These are phyloP conservation scores for Penicillium sp. DNA, from an alignment of 2,329 filamentous ascomycete genomes.

Conservation along the genomic window DNA sequence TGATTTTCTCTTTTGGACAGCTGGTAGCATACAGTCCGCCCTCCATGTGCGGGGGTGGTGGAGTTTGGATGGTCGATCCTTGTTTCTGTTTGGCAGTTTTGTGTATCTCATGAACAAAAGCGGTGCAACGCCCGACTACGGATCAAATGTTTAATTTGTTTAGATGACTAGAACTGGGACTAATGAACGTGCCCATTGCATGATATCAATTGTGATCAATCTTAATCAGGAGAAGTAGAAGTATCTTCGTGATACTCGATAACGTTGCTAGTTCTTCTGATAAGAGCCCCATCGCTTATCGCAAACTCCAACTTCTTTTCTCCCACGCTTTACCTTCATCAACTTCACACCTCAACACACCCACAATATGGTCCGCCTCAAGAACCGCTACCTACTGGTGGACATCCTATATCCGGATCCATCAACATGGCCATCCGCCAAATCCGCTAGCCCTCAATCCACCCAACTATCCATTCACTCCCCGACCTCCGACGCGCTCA, in stretches of 20 bases:
- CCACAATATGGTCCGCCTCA: slow-evolving; percentile 82
- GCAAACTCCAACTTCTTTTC: slow-evolving; percentile 8
- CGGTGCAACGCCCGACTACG: slow-evolving; percentile 22
- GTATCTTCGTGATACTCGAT: no score
- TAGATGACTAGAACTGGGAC: slow-evolving; percentile 28
- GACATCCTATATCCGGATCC: slow-evolving; percentile 78
- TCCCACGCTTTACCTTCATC: neutral
- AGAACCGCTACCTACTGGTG: slow-evolving; percentile 92
- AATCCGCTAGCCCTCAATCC: slow-evolving; percentile 40
- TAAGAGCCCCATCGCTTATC: slow-evolving; percentile 15
- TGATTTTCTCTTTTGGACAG: slow-evolving; percentile 38
- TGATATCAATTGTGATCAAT: neutral
- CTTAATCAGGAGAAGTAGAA: neutral
- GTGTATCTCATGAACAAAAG: slow-evolving; percentile 21
- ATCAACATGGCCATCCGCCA: slow-evolving; percentile 37
- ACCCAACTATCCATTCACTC: slow-evolving; percentile 68
- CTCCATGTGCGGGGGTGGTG: slow-evolving; percentile 26
- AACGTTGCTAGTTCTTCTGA: neutral
- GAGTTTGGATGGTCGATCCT: slow-evolving; percentile 36
- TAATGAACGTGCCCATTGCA: slow-evolving; percentile 23
- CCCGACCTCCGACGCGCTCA: slow-evolving; percentile 70
- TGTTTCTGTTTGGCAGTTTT: slow-evolving; percentile 27
- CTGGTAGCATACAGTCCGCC: slow-evolving; percentile 32
- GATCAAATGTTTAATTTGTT: slow-evolving; percentile 27
- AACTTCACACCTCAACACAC: neutral